These are phyloP conservation scores for Pezicula radicicola DNA, from an alignment of 2,329 filamentous ascomycete species.

Conservation along the genomic window DNA sequence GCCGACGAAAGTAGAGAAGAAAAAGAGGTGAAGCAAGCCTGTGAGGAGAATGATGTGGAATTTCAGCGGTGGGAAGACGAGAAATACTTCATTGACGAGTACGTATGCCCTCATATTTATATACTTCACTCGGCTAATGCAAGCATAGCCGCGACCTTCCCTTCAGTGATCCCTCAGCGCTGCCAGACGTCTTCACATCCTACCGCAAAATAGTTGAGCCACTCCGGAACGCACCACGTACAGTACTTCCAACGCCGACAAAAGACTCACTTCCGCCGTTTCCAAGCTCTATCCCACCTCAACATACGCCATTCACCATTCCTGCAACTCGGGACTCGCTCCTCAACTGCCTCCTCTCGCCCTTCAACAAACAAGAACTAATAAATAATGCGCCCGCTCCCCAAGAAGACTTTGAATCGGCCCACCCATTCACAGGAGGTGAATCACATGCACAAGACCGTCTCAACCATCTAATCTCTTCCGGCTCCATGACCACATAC, in stretches of 20 bases:
- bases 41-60: slow-evolving; percentile 48
- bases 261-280: slow-evolving; percentile 52
- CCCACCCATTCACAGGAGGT: slow-evolving; percentile 67
- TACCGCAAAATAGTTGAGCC: slow-evolving; percentile 74
- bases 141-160: slow-evolving; percentile 60
- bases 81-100: slow-evolving; percentile 81
- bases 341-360: slow-evolving; percentile 51
- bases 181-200: slow-evolving; percentile 73
- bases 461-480: slow-evolving; percentile 56
- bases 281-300: slow-evolving; percentile 53
- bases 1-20: slow-evolving; percentile 69
- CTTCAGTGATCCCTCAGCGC: slow-evolving; percentile 51
- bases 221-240: slow-evolving; percentile 60
- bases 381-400: slow-evolving; percentile 48
- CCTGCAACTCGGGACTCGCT: slow-evolving; percentile 52
- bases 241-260: slow-evolving; percentile 49
- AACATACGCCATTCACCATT: slow-evolving; percentile 60
- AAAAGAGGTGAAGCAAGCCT: slow-evolving; percentile 47
- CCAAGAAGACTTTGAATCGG: slow-evolving; percentile 52
- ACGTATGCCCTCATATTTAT: slow-evolving; percentile 32
- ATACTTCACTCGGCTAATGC: not conserved
- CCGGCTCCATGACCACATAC: slow-evolving; percentile 60
- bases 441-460: slow-evolving; percentile 58
- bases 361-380: slow-evolving; percentile 47
- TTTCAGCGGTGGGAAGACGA: slow-evolving; percentile 71